Percentiles rank a stretch among this genome's conserved stretches.
phyloP scores from a whole-genome alignment of 139 green algal genomes.

The Picochlorum sp. region DNA sequence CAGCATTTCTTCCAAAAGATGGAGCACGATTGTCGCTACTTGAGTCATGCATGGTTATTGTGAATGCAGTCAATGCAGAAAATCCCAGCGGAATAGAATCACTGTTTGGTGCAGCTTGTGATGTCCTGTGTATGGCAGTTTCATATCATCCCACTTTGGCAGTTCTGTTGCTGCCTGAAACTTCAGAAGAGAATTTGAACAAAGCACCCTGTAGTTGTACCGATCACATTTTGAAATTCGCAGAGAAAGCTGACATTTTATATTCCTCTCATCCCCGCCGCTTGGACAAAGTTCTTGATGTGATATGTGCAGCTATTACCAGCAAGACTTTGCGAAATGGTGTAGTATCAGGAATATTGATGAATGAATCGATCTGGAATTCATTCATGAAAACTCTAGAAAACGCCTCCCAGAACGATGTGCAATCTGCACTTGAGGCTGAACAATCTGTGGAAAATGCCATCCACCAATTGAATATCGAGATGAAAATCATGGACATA shows the following conservation, averaged over 20 bases:
- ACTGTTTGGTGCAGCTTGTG: constrained; percentile 26
- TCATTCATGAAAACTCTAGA: not conserved
- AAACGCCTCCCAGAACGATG: not conserved
- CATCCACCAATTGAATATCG: not conserved
- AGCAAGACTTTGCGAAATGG: constrained; percentile 2
- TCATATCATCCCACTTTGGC: constrained; percentile 34
- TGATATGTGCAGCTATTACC: not conserved
- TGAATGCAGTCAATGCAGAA: constrained; percentile 7
- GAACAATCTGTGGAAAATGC: not conserved
- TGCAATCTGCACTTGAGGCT: not conserved
- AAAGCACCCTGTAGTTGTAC: not conserved
- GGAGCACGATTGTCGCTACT: constrained; percentile 12
- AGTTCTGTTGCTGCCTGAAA: constrained; percentile 46
- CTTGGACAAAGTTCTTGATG: constrained; percentile 2
- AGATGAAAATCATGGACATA: constrained; percentile 4
- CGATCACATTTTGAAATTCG: not conserved
- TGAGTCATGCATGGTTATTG: constrained; percentile 1
- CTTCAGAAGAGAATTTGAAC: constrained; percentile 17
- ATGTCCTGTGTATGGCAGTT: constrained; percentile 33
- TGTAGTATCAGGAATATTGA: not conserved
- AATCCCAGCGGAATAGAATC: constrained; percentile 1
- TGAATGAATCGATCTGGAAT: not conserved
- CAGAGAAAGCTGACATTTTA: not conserved
- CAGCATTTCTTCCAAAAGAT: constrained; percentile 8
- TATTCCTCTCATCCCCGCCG: not conserved